Base-by-base conservation (phyloP, 768 basidiomycete species). In the Rhodotorula taiwanensis region DNA sequence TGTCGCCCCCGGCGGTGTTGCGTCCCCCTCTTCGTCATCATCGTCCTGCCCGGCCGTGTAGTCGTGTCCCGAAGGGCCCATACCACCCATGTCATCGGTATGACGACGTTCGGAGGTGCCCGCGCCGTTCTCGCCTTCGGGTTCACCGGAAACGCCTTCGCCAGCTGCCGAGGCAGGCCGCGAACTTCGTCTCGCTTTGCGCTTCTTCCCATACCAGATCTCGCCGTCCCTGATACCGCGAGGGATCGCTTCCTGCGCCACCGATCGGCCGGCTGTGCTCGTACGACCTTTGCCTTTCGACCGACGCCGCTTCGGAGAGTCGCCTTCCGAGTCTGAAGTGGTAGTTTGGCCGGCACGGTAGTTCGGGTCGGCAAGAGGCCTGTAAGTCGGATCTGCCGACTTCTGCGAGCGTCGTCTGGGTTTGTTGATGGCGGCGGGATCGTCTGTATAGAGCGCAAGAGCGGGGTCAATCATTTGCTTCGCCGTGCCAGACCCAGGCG, bases 161-260 rank as follows among this genome's bases (percentile, higher is more conserved):
- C 60, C 62, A 2, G 30, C 56, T 14, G 20, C 54, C n/a, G 43
- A 47, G 33, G 27, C 50, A 25, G 0, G 4, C 41, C 1, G 11
- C 30, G 23, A 36, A 20, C 47, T 30, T 62, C 63, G 45, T 56
- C n/a, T 42, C 25, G 1, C 60, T 52, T 59, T 62, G 21, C 55
- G 33, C 64, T 66, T 66, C 60, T 69, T 69, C 11, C 61, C 64
- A 20, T 52, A 48, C 68, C 68, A 65, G 18, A 69, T 47, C 31
- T 65, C 57, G 28, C 60, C 55, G 44, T 65, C 68, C 11, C 45
- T 5, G 23, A 59, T 48, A 11, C 68, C 68, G 20, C 61, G 62
- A 9, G 68, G 60, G 25, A 69, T 62, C 16, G 60, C 64, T 28
- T 54, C 25, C 27, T 43, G 30, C 36, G 49, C 41, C 5, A 13